Evolutionary conservation across 768 basidiomycete genomes (phyloP), one percentile per base, ranked within the genome.

Genomic region (Terana coerulea): DNA sequence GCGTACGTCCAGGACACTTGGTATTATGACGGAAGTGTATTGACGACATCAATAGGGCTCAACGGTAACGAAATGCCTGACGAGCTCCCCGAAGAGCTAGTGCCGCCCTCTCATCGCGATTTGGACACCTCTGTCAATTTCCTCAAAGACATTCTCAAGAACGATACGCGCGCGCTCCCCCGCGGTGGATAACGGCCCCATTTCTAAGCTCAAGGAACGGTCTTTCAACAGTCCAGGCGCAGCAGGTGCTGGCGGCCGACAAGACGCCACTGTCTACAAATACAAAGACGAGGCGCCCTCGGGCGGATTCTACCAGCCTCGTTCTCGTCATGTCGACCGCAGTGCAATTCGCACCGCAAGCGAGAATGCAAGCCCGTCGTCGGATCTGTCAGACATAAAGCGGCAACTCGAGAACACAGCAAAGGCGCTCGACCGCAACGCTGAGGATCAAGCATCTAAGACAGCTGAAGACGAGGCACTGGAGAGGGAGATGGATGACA

Each of bases 41-140:
- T 46, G 15, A 34, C 47, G 12, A 10, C 11, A 21, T 7, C 15
- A 3, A 0, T 59, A 98, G 95, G 82, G 37, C 76, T 99, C 21
- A 97, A 95, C 65, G 95, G 97, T 9, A 94, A 91, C 68, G 81
- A 84, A 1, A 82, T 98, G 37, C 97, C 97, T 1, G 87, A 89
- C 26, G 71, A 78, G 39, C 84, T 99, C 1, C 97, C 97, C 0
- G 69, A 80, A 1, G 97, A 98, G 68, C 82, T 99, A 36, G 75
- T 93, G 2, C 95, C 95, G 0, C 92, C 95, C 1, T 98, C 97
- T 3, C 83, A 89, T 45, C 79, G 86, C 19, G 93, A 95, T 65
- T 84, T 98, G 25, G 88, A 87, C 64, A 80, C 79, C 33, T 95
- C 93, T 0, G 95, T 98, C 52, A 84, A 91, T 63, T 84, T 95